Conservation (phyloP, 177 flowering plant genomes). For the Vitis hybrid region DNA sequence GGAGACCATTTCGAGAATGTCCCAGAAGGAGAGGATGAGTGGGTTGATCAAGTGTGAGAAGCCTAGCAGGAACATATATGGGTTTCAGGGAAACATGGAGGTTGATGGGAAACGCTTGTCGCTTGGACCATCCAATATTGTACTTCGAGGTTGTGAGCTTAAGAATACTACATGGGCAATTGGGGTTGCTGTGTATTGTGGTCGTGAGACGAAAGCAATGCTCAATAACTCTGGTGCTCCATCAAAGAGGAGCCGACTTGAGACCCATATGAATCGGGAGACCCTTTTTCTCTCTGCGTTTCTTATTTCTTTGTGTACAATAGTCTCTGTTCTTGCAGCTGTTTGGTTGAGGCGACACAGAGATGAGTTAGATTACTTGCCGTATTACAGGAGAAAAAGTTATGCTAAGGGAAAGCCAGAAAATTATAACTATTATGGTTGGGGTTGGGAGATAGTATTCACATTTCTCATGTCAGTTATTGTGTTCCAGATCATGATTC, state of each 20-base stretch:
- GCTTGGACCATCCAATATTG: constrained; percentile 87
- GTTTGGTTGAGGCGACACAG: constrained; percentile 74
- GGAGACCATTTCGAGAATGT: constrained; percentile 63
- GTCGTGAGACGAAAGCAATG: constrained; percentile 95
- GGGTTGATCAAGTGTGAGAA: constrained; percentile 86
- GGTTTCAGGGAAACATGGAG: constrained; percentile 92
- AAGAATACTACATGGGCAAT: constrained; percentile 87
- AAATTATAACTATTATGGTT: constrained; percentile 66
- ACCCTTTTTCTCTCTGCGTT: constrained; percentile 71
- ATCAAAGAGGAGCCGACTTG: constrained; percentile 92
- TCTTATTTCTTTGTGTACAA: constrained; percentile 61
- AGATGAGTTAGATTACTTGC: constrained; percentile 58
- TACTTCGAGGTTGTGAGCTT: constrained; percentile 94
- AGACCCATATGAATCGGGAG: constrained; percentile 83
- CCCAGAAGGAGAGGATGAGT: constrained; percentile 50
- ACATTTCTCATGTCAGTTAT: constrained; percentile 91
- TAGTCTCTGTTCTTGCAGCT: constrained; percentile 66
- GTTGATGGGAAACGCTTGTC: constrained; percentile 78
- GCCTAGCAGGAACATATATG: constrained; percentile 95
- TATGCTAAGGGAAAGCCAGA: constrained; percentile 37
- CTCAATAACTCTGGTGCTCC: constrained; percentile 95
- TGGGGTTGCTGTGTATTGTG: constrained; percentile 90
- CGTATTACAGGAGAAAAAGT: constrained; percentile 63
- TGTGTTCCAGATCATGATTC: constrained; percentile 97
- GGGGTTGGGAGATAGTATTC: constrained; percentile 75